A percentile compares a stretch with the other conserved stretches of the same genome.
These are phyloP conservation scores for Candida chilensis DNA, from an alignment of 805 yeast genomes.

Conservation along the genomic window DNA sequence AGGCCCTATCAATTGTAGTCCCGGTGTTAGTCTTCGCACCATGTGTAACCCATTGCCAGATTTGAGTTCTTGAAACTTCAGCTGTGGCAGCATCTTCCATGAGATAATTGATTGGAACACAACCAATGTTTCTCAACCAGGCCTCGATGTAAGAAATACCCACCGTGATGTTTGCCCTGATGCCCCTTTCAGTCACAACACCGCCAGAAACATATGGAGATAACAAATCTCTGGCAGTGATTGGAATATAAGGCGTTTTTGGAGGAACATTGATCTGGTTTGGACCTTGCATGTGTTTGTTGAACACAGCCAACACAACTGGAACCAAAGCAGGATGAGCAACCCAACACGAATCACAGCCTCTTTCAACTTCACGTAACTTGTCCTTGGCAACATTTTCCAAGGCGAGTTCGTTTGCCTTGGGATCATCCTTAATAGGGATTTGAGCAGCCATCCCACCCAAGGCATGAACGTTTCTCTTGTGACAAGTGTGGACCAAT, in stretches of 20 bases:
- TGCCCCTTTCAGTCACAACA: constrained; percentile 61
- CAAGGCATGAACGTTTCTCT: constrained; percentile 77
- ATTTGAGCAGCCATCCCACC: constrained; percentile 91
- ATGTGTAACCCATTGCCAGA: constrained; percentile 80
- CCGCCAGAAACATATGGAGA: constrained; percentile 58
- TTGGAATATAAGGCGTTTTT: constrained; percentile 36
- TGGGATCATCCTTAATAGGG: constrained; percentile 66
- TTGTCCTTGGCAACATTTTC: constrained; percentile 68
- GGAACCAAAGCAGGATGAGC: constrained; percentile 80
- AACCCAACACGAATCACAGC: constrained; percentile 87
- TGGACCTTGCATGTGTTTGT: constrained; percentile 74
- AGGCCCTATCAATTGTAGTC: constrained; percentile 47
- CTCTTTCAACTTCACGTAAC: constrained; percentile 66
- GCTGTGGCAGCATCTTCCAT: constrained; percentile 93
- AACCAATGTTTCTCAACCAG: constrained; percentile 77
- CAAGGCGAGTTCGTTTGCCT: constrained; percentile 58
- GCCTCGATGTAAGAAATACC: constrained; percentile 80
- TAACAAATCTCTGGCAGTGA: constrained; percentile 49
- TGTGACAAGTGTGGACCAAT: constrained; percentile 66
- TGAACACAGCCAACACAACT: constrained; percentile 63
- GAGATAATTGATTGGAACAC: constrained; percentile 77
- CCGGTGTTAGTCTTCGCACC: constrained; percentile 53
- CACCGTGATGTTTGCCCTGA: constrained; percentile 62
- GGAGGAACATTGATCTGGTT: constrained; percentile 56
- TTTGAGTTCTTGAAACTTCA: constrained; percentile 75